Evolutionary conservation across 2,329 filamentous ascomycete genomes (phyloP), one percentile per base, ranked within the genome.

Genomic region (Tolypocladium capitatum): DNA sequence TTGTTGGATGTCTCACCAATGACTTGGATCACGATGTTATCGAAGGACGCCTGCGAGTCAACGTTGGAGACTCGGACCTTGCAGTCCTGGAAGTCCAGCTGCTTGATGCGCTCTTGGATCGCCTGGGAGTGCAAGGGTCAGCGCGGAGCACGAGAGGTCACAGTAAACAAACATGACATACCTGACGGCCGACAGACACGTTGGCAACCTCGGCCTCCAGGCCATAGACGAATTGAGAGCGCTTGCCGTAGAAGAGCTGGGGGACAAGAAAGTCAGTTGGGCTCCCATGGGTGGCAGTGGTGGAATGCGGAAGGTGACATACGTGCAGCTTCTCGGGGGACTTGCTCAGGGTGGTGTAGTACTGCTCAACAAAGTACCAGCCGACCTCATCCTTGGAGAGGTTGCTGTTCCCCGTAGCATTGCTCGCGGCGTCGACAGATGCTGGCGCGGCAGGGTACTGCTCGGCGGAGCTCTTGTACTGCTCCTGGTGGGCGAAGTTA

Each of bases 341-440:
- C 70, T 91, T 90, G 80, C 90, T 96, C 63, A 98, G 73, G 52
- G 89, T 98, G 58, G 87, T 97, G 72, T 98, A 98, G 76, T 96
- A 98, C 69, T 95, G 89, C 78, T 97, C 90, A 50, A 98, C 92
- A 59, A 98, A 98, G 73, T 91, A 97, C 92, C 92, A 98, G 68
- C 89, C 92, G 57, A 98, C 89, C 72, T 97, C 88, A 66, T 95
- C 89, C 74, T 95, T 96, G 59, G 75, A 73, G 36, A 80, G 69
- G 58, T 76, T 73, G 62, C 62, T 70, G 58, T 65, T 69, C 48
- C 59, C 59, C 36, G 60, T 55, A 53, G 60, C 57, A 51, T 60
- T 55, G 51, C 63, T 54, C 41, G 63, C 58, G 50, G 62, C 57
- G 48, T 64, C 64, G 50, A 60, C 58, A 44, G 65, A 51, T 46